phyloP scores from a whole-genome alignment of 129 eudicot species.

The Scalesia atractyloides region DNA sequence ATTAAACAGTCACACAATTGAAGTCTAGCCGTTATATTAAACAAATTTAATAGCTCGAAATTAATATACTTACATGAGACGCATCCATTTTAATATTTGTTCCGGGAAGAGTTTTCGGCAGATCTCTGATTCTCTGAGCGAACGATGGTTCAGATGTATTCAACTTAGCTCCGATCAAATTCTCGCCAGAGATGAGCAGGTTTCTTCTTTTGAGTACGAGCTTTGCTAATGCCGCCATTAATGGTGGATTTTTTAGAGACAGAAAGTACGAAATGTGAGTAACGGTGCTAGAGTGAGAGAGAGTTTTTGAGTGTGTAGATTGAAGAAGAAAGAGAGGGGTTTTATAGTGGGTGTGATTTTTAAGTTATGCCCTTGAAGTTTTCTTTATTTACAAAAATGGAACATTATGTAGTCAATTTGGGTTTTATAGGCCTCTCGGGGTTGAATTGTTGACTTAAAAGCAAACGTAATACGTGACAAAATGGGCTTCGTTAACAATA shows the following conservation, averaged over 20 bases:
- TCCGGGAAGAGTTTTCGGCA: constrained; percentile 51
- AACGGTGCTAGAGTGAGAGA: not conserved
- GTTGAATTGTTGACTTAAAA: no score
- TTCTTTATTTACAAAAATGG: not conserved
- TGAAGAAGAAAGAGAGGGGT: not conserved
- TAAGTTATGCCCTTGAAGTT: constrained; percentile 15
- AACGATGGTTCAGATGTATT: constrained; percentile 58
- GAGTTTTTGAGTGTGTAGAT: not conserved
- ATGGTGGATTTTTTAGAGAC: constrained; percentile 19
- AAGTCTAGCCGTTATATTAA: no score
- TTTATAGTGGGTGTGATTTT: constrained; percentile 8
- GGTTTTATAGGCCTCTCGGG: not conserved
- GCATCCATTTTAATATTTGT: constrained; percentile 75
- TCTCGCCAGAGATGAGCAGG: not conserved
- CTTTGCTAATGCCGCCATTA: constrained; percentile 56
- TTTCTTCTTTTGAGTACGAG: constrained; percentile 37
- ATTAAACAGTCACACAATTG: no score
- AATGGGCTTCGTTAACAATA: not conserved
- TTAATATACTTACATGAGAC: constrained; percentile 85
- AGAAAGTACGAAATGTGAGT: no score
- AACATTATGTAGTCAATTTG: not conserved
- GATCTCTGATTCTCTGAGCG: constrained; percentile 72
- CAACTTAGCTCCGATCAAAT: constrained; percentile 37
- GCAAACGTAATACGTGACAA: no score
- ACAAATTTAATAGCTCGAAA: no score